Percentiles rank a stretch among this genome's conserved stretches.
These are phyloP conservation scores for Pugionium cornutum DNA, from an alignment of 345 rosid genomes.

Conservation along the genomic window DNA sequence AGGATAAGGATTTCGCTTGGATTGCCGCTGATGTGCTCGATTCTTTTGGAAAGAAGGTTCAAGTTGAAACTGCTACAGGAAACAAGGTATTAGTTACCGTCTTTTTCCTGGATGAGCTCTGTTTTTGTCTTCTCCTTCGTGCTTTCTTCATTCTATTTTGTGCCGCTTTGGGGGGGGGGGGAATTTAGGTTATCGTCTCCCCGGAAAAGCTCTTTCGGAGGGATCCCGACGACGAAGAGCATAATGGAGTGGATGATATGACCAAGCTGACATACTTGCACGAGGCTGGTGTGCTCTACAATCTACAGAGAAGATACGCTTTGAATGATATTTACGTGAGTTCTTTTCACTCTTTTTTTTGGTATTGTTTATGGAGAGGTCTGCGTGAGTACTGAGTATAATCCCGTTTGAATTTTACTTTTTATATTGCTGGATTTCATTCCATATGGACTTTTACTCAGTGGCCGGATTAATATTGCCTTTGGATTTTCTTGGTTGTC, in stretches of 20 bases:
- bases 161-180: background rate
- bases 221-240: conserved; percentile 86
- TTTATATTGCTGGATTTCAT: conserved; percentile 13
- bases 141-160: conserved; percentile 5
- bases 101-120: conserved; percentile 1
- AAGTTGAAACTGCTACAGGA: conserved; percentile 49
- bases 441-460: conserved; percentile 8
- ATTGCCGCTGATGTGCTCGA: conserved; percentile 64
- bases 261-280: conserved; percentile 90
- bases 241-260: conserved; percentile 98
- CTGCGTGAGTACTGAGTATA: background rate
- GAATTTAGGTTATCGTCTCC: conserved; percentile 52
- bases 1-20: conserved; percentile 87
- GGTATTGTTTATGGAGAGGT: background rate
- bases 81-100: conserved; percentile 57
- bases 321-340: conserved; percentile 95
- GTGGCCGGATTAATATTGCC: conserved; percentile 5
- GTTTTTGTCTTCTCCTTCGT: conserved; percentile 7
- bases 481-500: conserved; percentile 5
- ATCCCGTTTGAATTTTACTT: background rate
- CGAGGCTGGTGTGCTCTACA: conserved; percentile 94
- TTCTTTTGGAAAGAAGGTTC: conserved; percentile 55
- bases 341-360: conserved; percentile 8
- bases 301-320: conserved; percentile 83
- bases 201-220: conserved; percentile 64